phyloP scores from a whole-genome alignment of 257 asterid genomes.

The Mentha longifolia region DNA sequence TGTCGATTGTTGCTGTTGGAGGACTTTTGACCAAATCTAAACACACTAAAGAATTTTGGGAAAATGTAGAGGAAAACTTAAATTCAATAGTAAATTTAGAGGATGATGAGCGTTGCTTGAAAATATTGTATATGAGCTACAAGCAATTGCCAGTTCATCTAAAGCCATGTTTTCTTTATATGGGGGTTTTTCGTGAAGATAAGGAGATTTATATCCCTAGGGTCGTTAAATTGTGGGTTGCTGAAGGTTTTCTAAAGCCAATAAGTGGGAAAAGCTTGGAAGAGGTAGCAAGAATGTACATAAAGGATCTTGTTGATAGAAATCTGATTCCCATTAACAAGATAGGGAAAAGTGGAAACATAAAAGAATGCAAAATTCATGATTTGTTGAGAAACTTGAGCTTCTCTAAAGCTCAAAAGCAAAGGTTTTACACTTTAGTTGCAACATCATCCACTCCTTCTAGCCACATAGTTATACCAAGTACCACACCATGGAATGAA shows the following conservation, averaged over 20 bases:
- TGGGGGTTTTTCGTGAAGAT: too few species aligned
- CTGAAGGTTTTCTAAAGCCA: too few species aligned
- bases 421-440: background rate
- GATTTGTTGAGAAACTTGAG: background rate
- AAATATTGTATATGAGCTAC: background rate
- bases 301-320: background rate
- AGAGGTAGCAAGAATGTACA: too few species aligned
- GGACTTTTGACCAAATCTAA: background rate
- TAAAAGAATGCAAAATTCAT: background rate
- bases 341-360: background rate
- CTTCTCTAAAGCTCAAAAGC: background rate
- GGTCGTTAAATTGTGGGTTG: too few species aligned
- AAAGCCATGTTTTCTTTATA: background rate
- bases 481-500: background rate
- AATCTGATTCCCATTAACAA: background rate
- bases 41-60: background rate
- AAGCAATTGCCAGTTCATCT: background rate
- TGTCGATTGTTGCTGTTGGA: background rate
- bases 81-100: background rate
- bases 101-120: constrained; percentile 7
- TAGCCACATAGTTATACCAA: background rate
- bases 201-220: too few species aligned
- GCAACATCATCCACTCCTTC: too few species aligned
- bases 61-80: too few species aligned
- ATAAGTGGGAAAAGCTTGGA: too few species aligned